Evolutionary conservation across 345 rosid species (phyloP).

Genomic region (Mercurialis annua): DNA sequence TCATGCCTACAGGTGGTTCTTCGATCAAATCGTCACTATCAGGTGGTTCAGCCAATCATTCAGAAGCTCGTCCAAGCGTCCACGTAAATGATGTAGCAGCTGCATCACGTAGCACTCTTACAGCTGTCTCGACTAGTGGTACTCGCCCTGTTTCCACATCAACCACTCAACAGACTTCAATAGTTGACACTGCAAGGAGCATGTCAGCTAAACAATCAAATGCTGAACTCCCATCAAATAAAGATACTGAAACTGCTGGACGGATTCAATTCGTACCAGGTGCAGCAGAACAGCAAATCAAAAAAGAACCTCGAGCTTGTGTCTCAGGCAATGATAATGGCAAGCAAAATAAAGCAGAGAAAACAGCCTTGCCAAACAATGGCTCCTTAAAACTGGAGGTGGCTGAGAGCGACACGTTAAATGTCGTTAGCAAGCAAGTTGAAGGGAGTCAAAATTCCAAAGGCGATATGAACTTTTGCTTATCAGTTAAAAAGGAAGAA

Average conservation of each 20-base stretch:
- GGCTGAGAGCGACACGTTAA: conserved; percentile 20
- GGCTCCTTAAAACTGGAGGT: conserved; percentile 18
- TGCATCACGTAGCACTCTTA: conserved; percentile 28
- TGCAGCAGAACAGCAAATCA: conserved; percentile 30
- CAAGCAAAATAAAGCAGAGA: conserved; percentile 25
- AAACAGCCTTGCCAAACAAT: conserved; percentile 26
- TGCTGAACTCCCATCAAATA: conserved; percentile 30
- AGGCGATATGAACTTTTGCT: conserved; percentile 14
- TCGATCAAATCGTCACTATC: conserved; percentile 38
- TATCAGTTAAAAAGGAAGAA: conserved; percentile 17
- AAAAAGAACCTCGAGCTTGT: conserved; percentile 23
- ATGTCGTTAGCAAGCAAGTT: conserved; percentile 11
- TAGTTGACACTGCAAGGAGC: conserved; percentile 28
- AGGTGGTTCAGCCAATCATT: conserved; percentile 32
- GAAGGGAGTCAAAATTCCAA: conserved; percentile 28
- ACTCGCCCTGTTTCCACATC: conserved; percentile 25
- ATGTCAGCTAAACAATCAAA: conserved; percentile 25
- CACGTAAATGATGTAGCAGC: conserved; percentile 25
- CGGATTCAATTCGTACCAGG: conserved; percentile 18
- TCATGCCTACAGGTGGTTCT: conserved; percentile 45
- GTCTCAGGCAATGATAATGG: conserved; percentile 10
- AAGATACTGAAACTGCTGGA: conserved; percentile 25
- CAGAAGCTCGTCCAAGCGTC: conserved; percentile 35
- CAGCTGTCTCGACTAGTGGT: conserved; percentile 27
- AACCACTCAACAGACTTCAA: conserved; percentile 25